A percentile compares a stretch with the other conserved stretches of the same genome.
phyloP scores from a whole-genome alignment of 2,329 filamentous ascomycete genomes.

The Aspergillus nomiae region DNA sequence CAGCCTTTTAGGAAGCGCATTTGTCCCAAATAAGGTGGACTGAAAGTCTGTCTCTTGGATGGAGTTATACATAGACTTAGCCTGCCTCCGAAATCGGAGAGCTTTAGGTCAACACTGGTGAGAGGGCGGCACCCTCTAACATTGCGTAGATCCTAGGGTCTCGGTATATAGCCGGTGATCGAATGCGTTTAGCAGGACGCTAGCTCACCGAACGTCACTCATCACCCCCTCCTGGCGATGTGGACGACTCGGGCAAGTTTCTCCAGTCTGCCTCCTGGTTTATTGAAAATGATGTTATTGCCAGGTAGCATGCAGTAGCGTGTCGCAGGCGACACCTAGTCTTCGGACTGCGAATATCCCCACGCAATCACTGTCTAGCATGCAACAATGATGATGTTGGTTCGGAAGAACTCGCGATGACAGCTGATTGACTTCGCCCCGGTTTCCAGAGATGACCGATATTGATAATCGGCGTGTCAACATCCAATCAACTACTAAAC shows the following conservation, averaged over 20 bases:
- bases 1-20: neutral
- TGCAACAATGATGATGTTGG: neutral
- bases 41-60: neutral
- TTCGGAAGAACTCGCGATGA: neutral
- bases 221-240: neutral
- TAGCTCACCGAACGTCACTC: neutral
- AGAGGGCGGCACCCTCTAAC: neutral
- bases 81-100: constrained; percentile 18
- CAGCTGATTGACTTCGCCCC: neutral
- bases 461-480: neutral
- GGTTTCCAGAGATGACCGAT: too few relatives aligned
- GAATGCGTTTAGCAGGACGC: neutral
- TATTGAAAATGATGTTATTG: neutral
- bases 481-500: neutral
- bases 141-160: neutral
- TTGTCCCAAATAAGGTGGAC: neutral
- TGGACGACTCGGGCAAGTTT: neutral
- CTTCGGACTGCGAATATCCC: neutral
- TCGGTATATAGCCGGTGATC: constrained; percentile 5
- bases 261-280: neutral
- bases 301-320: neutral
- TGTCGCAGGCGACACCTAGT: neutral
- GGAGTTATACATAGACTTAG: constrained; percentile 16
- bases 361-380: neutral
- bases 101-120: neutral